Evolutionary conservation across 306 rosid species (phyloP), one percentile per base, ranked within the genome.

Genomic region (Dalbergia cultrata): DNA sequence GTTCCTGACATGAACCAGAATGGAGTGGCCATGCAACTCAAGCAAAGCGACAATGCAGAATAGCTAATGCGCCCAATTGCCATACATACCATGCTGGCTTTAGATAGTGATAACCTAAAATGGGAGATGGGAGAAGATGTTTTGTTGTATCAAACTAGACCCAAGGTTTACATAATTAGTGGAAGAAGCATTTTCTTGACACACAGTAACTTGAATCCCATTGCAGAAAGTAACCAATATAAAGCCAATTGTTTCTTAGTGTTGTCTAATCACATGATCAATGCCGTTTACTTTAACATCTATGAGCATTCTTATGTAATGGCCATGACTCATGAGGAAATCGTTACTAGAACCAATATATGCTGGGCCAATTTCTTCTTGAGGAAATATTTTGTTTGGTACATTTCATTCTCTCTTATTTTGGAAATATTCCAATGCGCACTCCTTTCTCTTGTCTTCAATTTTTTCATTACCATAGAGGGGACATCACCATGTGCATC

Each of bases 231-330:
- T 26, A 39, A 13, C 4, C 77, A 67, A 61, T 22, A 13, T 44
- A 68, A 81, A 56, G 59, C 63, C 31, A 77, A 78, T 53, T 49
- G 70, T 76, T 72, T 74, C 56, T 33, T 82, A 89, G 90, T 92
- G 95, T 88, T 77, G 93, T 90, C 94, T 86, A 88, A 90, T 90
- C 97, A 85, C 91, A 83, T 26, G 57, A 79, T 37, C 81, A 83
- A 68, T 43, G 81, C 68, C 65, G 62, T 70, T 50, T 34, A 73
- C 72, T 63, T 80, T 47, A 45, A 75, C 26, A 53, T 43, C 62
- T 45, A 17, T 72, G 31, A 43, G 66, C 70, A 73, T 37, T 63
- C 65, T 41, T 45, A 78, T 71, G 81, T 75, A 81, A 37, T 76
- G 81, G 84, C 47, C 59, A 13, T 50, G 19, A 44, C 16, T 12